phyloP scores from a whole-genome alignment of 2,329 filamentous ascomycete species.

The Tetracladium maxilliforme region DNA sequence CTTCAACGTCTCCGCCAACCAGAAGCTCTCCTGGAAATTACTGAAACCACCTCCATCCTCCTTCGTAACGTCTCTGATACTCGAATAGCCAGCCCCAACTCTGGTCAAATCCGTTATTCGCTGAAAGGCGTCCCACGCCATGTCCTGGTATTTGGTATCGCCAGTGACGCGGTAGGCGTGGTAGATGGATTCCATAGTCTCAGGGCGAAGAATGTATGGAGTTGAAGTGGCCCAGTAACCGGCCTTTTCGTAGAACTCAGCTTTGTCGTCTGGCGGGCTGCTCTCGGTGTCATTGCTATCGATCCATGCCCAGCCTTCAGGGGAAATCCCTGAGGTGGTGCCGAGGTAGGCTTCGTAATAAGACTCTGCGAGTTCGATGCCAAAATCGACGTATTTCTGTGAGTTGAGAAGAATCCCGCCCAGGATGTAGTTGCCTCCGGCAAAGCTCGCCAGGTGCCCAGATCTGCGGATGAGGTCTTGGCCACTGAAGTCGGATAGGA shows the following conservation, averaged over 20 bases:
- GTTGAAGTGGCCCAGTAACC: conserved; percentile 53
- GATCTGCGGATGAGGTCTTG: conserved; percentile 20
- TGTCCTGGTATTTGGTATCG: conserved; percentile 59
- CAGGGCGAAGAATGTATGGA: conserved; percentile 54
- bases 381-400: conserved; percentile 2
- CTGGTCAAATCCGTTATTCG: conserved; percentile 47
- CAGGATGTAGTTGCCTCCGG: conserved; percentile 69
- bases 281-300: conserved; percentile 21
- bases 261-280: conserved; percentile 13
- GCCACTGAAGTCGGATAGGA: conserved; percentile 40
- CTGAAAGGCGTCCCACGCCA: conserved; percentile 63
- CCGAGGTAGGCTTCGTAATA: conserved; percentile 57
- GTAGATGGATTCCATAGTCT: conserved; percentile 69
- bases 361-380: conserved; percentile 38
- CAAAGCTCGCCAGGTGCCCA: conserved; percentile 56
- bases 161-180: conserved; percentile 71
- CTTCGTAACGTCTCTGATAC: conserved; percentile 48
- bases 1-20: conserved; percentile 75
- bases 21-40: conserved; percentile 70
- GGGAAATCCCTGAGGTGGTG: conserved; percentile 58
- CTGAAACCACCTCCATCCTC: conserved; percentile 38
- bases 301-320: conserved; percentile 53
- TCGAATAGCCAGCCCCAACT: conserved; percentile 48
- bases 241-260: conserved; percentile 40
- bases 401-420: conserved; percentile 52